Evolutionary conservation across 1,284 basidiomycete species (phyloP), one percentile per base, ranked within the genome.

Genomic region (Apiotrichum montevideense): DNA sequence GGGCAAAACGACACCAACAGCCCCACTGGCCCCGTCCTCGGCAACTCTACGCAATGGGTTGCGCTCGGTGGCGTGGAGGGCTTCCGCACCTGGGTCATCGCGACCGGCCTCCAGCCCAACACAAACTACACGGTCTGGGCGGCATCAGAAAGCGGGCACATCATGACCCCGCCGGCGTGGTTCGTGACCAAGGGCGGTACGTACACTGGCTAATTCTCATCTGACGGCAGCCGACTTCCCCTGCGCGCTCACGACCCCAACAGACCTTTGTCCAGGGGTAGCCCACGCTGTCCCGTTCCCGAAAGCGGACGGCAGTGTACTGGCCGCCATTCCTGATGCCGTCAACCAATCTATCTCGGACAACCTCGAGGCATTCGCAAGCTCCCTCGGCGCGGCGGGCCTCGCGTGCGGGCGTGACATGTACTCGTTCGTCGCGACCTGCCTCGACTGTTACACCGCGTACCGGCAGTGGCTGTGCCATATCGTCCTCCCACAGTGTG

Each of bases 401-500:
- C 37, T 51, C 33, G 83, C 87, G 1, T 92, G 90, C 67, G 90
- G 89, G 3, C 80, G 88, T 32, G 89, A 91, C 70, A 70, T 80
- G 48, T 93, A 90, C 76, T 90, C 87, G 8, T 87, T 86, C 1
- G 76, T 90, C 5, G 83, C 87, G 21, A 81, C 82, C 1, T 93
- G 90, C 66, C 79, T 82, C 10, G 86, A 88, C 72, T 92, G 90
- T 67, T 84, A 87, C 62, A 66, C 76, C 33, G 83, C 83, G 14
- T 93, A 92, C 68, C 81, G 88, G 15, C 79, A 80, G 48, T 93
- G 90, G 90, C 80, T 90, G 34, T 93, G 90, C 72, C 72, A 83
- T 11, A 76, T 85, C 15, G 81, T 84, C 11, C 80, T 93, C 62
- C 84, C 88, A 11, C 83, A 87, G 50, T 92, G 89, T 62, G 80